Evolutionary conservation across 352 stramenopile genomes (phyloP).

Genomic region (Pythium phragmiticola): DNA sequence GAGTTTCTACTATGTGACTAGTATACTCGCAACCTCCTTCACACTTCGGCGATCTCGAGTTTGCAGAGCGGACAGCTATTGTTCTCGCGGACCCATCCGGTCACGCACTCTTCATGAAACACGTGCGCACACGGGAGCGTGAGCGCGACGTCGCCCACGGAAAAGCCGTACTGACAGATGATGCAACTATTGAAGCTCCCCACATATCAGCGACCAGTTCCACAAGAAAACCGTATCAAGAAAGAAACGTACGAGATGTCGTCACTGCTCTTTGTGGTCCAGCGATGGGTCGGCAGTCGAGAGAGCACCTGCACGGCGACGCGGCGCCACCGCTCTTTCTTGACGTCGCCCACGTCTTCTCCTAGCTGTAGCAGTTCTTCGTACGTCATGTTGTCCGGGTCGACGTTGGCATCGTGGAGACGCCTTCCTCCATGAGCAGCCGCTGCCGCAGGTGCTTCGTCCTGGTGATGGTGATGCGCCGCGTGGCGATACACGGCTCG

Average conservation of each 20-base stretch:
- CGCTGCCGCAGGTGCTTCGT: not conserved
- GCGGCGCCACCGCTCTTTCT: constrained; percentile 67
- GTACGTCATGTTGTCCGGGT: constrained; percentile 82
- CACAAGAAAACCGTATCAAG: not conserved
- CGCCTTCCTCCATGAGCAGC: constrained; percentile 2
- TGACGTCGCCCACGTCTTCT: constrained; percentile 71
- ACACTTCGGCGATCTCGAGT: constrained; percentile 43
- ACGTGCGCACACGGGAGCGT: constrained; percentile 74
- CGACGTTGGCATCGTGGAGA: constrained; percentile 30
- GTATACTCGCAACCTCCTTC: constrained; percentile 1
- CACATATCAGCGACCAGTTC: not conserved
- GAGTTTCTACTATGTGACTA: not conserved
- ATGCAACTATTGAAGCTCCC: constrained; percentile 42
- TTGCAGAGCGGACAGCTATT: constrained; percentile 82
- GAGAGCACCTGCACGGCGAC: constrained; percentile 65
- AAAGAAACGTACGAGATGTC: constrained; percentile 56
- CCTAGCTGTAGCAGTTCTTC: constrained; percentile 71
- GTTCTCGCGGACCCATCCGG: constrained; percentile 71
- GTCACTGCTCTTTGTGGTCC: constrained; percentile 36
- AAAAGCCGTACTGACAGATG: constrained; percentile 71
- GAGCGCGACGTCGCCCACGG: constrained; percentile 50
- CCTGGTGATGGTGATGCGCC: not conserved
- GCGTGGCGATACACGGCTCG: not conserved
- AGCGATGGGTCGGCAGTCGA: constrained; percentile 59
- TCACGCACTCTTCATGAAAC: constrained; percentile 78